Evolutionary conservation across 2,329 filamentous ascomycete genomes (phyloP).

Genomic region (Neofusicoccum ribis): DNA sequence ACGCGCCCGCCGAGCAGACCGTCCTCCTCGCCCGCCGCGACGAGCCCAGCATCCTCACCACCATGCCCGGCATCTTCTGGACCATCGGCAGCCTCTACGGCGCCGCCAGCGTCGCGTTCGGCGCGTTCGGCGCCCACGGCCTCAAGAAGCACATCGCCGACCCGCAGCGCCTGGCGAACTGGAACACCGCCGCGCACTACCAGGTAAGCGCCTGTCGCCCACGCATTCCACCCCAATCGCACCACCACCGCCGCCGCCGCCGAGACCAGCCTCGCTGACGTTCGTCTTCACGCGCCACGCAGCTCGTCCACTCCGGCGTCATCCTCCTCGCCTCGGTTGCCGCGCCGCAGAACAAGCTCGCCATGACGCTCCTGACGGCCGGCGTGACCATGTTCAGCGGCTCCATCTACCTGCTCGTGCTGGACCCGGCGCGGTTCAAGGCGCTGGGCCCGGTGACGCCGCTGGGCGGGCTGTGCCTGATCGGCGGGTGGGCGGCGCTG

Average conservation of each 20-base stretch:
- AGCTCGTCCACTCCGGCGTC: conserved; percentile 60
- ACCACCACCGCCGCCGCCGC: not conserved
- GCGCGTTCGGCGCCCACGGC: conserved; percentile 69
- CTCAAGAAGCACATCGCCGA: conserved; percentile 63
- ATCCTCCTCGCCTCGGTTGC: conserved; percentile 57
- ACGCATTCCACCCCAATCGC: not conserved
- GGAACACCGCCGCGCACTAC: conserved; percentile 67
- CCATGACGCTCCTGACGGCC: conserved; percentile 60
- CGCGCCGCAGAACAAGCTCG: conserved; percentile 57
- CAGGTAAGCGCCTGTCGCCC: conserved; percentile 47
- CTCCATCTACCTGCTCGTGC: conserved; percentile 62
- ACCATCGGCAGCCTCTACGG: conserved; percentile 64
- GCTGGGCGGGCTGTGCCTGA: conserved; percentile 63
- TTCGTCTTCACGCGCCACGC: too few species aligned
- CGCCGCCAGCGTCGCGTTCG: conserved; percentile 61
- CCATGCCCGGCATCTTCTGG: conserved; percentile 53
- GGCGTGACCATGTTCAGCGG: conserved; percentile 70
- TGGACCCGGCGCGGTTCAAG: conserved; percentile 63
- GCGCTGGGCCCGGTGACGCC: conserved; percentile 65
- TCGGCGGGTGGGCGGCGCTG: conserved; percentile 62
- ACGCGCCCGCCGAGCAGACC: not conserved
- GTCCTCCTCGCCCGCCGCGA: too few species aligned
- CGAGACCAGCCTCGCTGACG: not conserved
- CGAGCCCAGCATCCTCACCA: not conserved
- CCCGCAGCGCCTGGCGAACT: conserved; percentile 60